phyloP scores from a whole-genome alignment of 1,139 yeast genomes.

The Kodamaea sp. region DNA sequence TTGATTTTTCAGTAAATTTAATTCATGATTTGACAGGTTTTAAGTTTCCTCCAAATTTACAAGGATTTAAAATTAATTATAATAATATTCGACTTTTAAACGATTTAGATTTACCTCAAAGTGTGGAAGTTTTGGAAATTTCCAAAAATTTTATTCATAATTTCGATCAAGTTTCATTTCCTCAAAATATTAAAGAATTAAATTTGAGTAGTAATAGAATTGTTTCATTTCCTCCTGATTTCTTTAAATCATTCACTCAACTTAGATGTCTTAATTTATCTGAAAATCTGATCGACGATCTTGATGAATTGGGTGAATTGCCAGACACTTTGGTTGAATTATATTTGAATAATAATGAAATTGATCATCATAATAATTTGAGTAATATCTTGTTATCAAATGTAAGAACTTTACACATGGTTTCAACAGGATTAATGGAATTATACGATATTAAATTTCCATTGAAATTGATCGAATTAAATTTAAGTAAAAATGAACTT shows the following conservation, averaged over 20 bases:
- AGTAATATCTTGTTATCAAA: constrained; percentile 18
- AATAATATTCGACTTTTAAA: constrained; percentile 14
- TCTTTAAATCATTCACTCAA: constrained; percentile 12
- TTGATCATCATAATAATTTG: constrained; percentile 20
- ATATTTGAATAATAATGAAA: constrained; percentile 21
- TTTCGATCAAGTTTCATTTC: constrained; percentile 14
- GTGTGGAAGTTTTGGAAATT: constrained; percentile 16
- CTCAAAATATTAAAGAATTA: constrained; percentile 15
- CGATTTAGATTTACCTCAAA: constrained; percentile 13
- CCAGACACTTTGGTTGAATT: constrained; percentile 18
- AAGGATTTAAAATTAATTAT: constrained; percentile 15
- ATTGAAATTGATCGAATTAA: constrained; percentile 13
- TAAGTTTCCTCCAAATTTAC: constrained; percentile 15
- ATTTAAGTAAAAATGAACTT: constrained; percentile 19
- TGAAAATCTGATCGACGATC: constrained; percentile 22
- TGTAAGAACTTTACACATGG: constrained; percentile 19
- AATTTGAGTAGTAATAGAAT: constrained; percentile 18
- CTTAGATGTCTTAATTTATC: constrained; percentile 17
- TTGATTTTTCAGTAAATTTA: constrained; percentile 17
- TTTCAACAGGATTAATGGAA: constrained; percentile 20
- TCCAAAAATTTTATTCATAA: constrained; percentile 16
- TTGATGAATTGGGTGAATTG: constrained; percentile 24
- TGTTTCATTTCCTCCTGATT: constrained; percentile 13
- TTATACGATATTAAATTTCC: constrained; percentile 19
- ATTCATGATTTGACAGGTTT: constrained; percentile 11